Percentiles rank a stretch among this genome's conserved stretches.
phyloP scores from a whole-genome alignment of 1,284 basidiomycete genomes.

The Tausonia pullulans region DNA sequence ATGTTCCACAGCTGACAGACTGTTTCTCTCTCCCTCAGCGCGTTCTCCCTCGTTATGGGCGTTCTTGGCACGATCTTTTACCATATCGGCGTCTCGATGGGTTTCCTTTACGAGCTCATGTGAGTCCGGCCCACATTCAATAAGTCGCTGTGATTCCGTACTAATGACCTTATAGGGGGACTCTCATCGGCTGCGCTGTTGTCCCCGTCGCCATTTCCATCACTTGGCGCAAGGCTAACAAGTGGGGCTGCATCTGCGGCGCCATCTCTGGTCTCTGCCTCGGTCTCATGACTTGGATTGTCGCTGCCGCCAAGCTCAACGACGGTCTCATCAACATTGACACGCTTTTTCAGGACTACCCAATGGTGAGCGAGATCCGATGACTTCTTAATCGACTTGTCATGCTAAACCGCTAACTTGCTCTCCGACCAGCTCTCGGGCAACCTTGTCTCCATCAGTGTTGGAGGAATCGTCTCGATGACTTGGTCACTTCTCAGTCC shows the following conservation, averaged over 20 bases:
- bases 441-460: slow-evolving; percentile 71
- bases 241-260: slow-evolving; percentile 62
- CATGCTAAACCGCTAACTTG: background rate
- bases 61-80: slow-evolving; percentile 73
- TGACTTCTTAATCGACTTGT: slow-evolving; percentile 37
- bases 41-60: slow-evolving; percentile 62
- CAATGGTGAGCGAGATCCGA: slow-evolving; percentile 34
- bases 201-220: slow-evolving; percentile 56
- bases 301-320: slow-evolving; percentile 62
- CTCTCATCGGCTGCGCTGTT: background rate
- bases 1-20: no score
- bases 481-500: slow-evolving; percentile 56
- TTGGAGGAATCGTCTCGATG: slow-evolving; percentile 65
- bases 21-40: slow-evolving; percentile 41
- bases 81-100: slow-evolving; percentile 81
- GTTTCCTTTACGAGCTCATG: slow-evolving; percentile 61
- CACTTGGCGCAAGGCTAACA: slow-evolving; percentile 73
- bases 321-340: slow-evolving; percentile 58
- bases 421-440: slow-evolving; percentile 47
- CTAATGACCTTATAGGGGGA: no score
- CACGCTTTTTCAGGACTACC: slow-evolving; percentile 34
- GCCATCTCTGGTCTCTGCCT: slow-evolving; percentile 56
- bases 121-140: background rate
- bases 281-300: slow-evolving; percentile 69
- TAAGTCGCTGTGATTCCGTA: no score